Base-by-base conservation (phyloP, 805 yeast species). In the Candida ficus region DNA sequence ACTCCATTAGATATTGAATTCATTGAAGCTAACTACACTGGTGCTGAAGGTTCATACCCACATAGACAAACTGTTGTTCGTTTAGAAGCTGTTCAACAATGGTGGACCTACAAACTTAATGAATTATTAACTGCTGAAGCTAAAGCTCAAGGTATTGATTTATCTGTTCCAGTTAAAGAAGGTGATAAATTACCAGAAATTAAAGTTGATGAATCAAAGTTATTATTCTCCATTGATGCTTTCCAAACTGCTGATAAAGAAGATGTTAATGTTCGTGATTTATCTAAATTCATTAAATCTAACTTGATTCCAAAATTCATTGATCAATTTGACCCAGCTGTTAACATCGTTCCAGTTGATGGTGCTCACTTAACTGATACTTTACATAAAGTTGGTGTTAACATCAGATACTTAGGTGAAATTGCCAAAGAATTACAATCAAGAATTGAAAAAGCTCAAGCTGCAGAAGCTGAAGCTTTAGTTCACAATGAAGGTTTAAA, bases 11-110 rank as follows among this genome's bases (percentile, higher is more conserved):
- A 91, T 64, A 71, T 89, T 43, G 76, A 73, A 44, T 90, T 90
- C 56, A 72, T 77, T 40, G 90, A 83, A 43, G 62, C 66, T n/a
- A 54, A 79, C 57, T 75, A 49, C 49, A 72, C 63, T 13, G 64
- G 60, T 3, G 46, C 59, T 6, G 70, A 61, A n/a, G 54, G 56
- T 28, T 62, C 66, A 5, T 90, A 89, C 58, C 96, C 96, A 14
- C 96, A 88, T 57, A 75, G 77, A 48, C 86, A 88, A 62, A 71
- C 84, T 12, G 74, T 84, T 20, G 56, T 91, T 33, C 80, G 98
- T 65, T 80, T 79, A 48, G 98, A 91, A 64, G 93, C 96, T 14
- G 78, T 91, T 35, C 91, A 81, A 50, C 86, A 80, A 52, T 91
- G 96, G 96, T 87, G 93, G 82, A 76, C 75, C 56, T 62, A 77